phyloP scores from a whole-genome alignment of 2,329 filamentous ascomycete species.

The Cryphonectria parasitica region DNA sequence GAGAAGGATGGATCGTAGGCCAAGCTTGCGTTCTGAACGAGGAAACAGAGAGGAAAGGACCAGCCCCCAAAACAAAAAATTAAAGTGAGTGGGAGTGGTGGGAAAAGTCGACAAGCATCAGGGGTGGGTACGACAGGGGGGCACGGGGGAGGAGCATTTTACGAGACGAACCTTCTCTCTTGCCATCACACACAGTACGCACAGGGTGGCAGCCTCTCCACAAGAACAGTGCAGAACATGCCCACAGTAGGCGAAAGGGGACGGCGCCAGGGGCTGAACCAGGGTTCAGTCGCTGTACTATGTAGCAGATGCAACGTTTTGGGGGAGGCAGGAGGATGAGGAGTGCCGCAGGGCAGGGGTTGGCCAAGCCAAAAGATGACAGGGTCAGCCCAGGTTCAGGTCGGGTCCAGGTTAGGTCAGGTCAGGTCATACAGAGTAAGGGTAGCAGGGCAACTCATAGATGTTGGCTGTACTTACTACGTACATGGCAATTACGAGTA shows the following conservation, averaged over 20 bases:
- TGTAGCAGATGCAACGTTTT: constrained; percentile 1
- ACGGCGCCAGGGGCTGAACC: background rate
- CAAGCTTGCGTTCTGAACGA: background rate
- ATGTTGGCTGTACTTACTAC: background rate
- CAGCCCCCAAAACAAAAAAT: background rate
- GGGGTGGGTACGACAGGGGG: background rate
- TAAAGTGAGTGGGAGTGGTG: background rate
- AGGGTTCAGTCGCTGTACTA: background rate
- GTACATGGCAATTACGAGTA: background rate
- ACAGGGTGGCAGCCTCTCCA: background rate
- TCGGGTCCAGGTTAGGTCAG: no score
- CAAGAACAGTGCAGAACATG: background rate
- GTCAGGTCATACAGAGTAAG: no score
- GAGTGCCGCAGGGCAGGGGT: background rate
- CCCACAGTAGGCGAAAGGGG: background rate
- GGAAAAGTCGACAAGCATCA: background rate
- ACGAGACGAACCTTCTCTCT: constrained; percentile 4
- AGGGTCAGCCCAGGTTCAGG: background rate
- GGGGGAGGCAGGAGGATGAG: background rate
- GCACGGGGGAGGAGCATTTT: background rate
- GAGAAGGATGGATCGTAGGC: background rate
- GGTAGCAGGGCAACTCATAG: no score
- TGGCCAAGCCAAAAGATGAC: background rate
- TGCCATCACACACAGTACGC: background rate
- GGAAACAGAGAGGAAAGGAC: background rate